Percentiles rank a stretch among this genome's conserved stretches.
Evolutionary conservation across 768 basidiomycete genomes (phyloP).

Genomic region (Lactifluus volemus): DNA sequence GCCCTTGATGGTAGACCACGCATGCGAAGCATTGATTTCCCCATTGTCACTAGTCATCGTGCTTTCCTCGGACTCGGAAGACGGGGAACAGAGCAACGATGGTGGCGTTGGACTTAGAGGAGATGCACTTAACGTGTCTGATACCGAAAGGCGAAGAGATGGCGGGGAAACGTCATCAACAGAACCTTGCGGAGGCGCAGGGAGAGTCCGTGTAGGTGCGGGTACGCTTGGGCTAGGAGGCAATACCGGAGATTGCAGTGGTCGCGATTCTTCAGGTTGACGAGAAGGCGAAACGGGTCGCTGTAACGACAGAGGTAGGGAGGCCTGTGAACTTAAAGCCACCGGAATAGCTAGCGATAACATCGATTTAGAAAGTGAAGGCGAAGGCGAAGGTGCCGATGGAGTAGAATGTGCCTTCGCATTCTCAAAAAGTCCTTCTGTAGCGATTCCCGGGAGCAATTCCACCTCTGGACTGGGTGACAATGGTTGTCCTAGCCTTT

Average conservation of each 20-base stretch:
- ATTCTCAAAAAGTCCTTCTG: background rate
- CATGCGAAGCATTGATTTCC: background rate
- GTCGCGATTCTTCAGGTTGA: background rate
- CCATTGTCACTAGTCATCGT: background rate
- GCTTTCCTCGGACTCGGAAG: slow-evolving; percentile 8
- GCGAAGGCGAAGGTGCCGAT: background rate
- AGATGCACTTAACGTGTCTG: background rate
- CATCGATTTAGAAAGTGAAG: background rate
- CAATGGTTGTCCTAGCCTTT: background rate
- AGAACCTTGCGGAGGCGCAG: background rate
- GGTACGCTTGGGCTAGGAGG: background rate
- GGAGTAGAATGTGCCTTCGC: background rate
- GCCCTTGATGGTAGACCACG: background rate
- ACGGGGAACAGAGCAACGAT: slow-evolving; percentile 3
- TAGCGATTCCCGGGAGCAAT: background rate
- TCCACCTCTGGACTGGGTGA: background rate
- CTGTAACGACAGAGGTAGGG: background rate
- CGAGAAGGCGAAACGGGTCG: background rate
- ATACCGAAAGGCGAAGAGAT: background rate
- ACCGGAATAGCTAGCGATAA: background rate
- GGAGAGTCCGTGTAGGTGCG: background rate
- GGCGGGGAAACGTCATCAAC: background rate
- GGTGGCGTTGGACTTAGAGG: slow-evolving; percentile 13
- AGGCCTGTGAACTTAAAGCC: background rate
- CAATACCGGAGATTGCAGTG: background rate